Evolutionary conservation across 2,329 filamentous ascomycete species (phyloP), one percentile per base, ranked within the genome.

Genomic region (Aspergillus sp.): DNA sequence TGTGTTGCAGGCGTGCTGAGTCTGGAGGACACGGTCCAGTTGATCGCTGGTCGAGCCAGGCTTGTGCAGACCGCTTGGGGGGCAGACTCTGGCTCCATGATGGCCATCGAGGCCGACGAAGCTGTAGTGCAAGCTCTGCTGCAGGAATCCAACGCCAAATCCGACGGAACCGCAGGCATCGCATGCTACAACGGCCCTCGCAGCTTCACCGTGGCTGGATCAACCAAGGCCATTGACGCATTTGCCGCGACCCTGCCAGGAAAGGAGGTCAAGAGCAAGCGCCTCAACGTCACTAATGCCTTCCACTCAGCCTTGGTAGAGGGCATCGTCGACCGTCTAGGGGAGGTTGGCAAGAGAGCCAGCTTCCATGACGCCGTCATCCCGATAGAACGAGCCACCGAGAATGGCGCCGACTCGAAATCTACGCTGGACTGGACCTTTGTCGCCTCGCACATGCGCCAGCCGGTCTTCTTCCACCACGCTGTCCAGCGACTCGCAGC

Each of bases 101-200:
- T 76, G 6, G 64, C 69, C 1, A 52, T 76, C 3, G 61, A 77
- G 48, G 72, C 65, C 19, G 19, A 45, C 6, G 19, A 15, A 45
- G 43, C 19, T 4, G 19, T 44, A 9, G 41, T 44, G 19, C 43
- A 45, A 23, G 43, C n/a, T 5, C 41, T 44, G 11, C 4, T 45
- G 2, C 11, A 23, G 7, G 9, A 45, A 25, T 45, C 21, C 6
- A 23, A 23, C 3, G 12, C 21, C 3, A 12, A 14, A 11, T 45
- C 19, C 14, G 19, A 45, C 41, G 43, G 43, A 0, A 23, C 33
- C 15, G 52, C 39, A 8, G 61, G 60, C 0, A 78, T 84, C 41
- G 81, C 82, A 0, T 84, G 81, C 62, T 79, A 71, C 64, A 82
- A 81, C 48, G 76, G 79, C 0, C 76, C 76, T 0, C 61, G 58